Evolutionary conservation across 305 asterid genomes (phyloP).

Genomic region (Andrographis paniculata): DNA sequence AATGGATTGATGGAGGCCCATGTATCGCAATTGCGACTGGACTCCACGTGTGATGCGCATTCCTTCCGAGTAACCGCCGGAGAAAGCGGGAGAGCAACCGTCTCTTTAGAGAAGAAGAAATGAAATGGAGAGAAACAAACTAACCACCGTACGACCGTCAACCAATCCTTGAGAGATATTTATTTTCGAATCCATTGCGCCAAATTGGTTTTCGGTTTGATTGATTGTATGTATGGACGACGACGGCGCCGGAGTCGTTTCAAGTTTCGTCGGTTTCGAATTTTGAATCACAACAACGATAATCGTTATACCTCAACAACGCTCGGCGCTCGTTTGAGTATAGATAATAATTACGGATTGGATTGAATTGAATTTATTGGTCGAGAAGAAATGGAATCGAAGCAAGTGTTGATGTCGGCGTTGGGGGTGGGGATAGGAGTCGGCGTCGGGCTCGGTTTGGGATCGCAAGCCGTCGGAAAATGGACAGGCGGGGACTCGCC

Average conservation of each 20-base stretch:
- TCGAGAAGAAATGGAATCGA: slow-evolving; percentile 50
- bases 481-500: slow-evolving; percentile 35
- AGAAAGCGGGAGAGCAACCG: not conserved
- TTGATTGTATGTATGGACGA: not conserved
- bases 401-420: slow-evolving; percentile 72
- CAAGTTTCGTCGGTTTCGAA: not conserved
- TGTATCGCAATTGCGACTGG: too few relatives aligned
- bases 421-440: slow-evolving; percentile 79
- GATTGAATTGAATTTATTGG: not conserved
- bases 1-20: too few relatives aligned
- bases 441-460: slow-evolving; percentile 75
- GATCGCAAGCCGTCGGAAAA: slow-evolving; percentile 47
- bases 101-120: too few relatives aligned
- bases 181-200: too few relatives aligned
- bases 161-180: too few relatives aligned
- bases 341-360: too few relatives aligned
- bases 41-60: too few relatives aligned
- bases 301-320: too few relatives aligned
- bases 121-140: too few relatives aligned
- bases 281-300: too few relatives aligned
- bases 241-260: not conserved
- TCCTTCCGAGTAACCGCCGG: not conserved
- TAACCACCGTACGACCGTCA: not conserved
- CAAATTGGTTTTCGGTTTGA: too few relatives aligned
- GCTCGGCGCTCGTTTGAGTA: too few relatives aligned